Evolutionary conservation across 2,329 filamentous ascomycete species (phyloP), one percentile per base, ranked within the genome.

Genomic region (Kalmusia sp.): DNA sequence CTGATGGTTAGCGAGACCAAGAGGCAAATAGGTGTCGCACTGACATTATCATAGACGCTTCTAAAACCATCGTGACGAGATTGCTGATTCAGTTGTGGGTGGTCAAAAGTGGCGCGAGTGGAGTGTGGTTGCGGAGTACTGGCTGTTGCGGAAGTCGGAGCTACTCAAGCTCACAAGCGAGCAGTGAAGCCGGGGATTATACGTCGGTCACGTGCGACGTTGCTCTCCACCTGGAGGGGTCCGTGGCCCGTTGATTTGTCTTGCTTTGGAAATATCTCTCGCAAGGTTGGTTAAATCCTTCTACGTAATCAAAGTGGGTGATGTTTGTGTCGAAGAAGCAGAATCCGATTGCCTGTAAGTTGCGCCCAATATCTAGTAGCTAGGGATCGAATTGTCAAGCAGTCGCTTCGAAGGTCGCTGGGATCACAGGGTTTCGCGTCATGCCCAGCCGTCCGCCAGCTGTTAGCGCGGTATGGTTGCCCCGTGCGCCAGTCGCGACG

Each of bases 21-120:
- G 35, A 44, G 11, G 70, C 59, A 68, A 66, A 52, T 47, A 27
- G n/a, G 9, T 6, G 1, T 7, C 25, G 19, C 4, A 37, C 48
- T 51, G 72, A 82, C 84, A 98, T 88, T 77, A 99, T 91, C 93
- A 99, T 98, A 60, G 96, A 96, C 81, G 95, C 96, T 87, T 99
- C 95, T 79, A 99, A 88, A 79, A 89, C 91, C 95, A 99, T 99
- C 73, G 84, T 93, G 87, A 76, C 79, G 56, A 52, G 35, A 46
- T 43, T 46, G 49, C 56, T 49, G 51, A 25, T 51, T 21, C 37
- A 22, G 22, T 48, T 56, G 43, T 21, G 31, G 41, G 41, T 25
- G 34, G 39, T 24, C 15, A 15, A 21, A 35, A 55, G 49, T 33
- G 52, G 49, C 35, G 49, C 27, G 38, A 33, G 54, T 44, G 50